Percentiles rank a stretch among this genome's conserved stretches.
Conservation (phyloP, 495 filamentous ascomycete species). For the Penicillium canariense region DNA sequence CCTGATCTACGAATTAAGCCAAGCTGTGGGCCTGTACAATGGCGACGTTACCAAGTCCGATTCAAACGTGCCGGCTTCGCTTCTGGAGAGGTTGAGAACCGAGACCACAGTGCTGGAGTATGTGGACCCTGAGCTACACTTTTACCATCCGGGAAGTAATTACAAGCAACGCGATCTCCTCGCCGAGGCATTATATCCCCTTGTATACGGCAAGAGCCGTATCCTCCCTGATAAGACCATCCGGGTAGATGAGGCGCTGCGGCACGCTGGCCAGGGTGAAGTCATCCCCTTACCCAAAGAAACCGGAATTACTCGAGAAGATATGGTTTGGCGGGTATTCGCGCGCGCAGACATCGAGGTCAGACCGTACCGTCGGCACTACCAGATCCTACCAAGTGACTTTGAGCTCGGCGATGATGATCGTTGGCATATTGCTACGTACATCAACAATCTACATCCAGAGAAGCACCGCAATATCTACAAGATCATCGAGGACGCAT, state of each 20-base stretch:
- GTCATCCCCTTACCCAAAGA: slow-evolving; percentile 26
- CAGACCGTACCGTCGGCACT: slow-evolving; percentile 31
- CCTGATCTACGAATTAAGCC: slow-evolving; percentile 30
- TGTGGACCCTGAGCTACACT: slow-evolving; percentile 12
- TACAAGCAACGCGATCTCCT: slow-evolving; percentile 34
- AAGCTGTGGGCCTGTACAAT: slow-evolving; percentile 36
- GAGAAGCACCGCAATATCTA: slow-evolving; percentile 33
- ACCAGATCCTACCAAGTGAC: slow-evolving; percentile 41
- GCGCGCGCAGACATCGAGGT: slow-evolving; percentile 29
- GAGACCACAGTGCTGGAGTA: slow-evolving; percentile 23
- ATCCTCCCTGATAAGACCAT: slow-evolving; percentile 28
- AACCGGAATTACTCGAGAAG: slow-evolving; percentile 31
- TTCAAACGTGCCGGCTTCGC: slow-evolving; percentile 20
- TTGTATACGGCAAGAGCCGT: slow-evolving; percentile 40
- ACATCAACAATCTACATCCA: slow-evolving; percentile 52
- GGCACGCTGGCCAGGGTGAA: slow-evolving; percentile 28
- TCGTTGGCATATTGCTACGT: slow-evolving; percentile 36
- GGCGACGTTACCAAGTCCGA: slow-evolving; percentile 43
- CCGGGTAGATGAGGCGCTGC: slow-evolving; percentile 27
- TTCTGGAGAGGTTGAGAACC: slow-evolving; percentile 34
- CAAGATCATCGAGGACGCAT: slow-evolving; percentile 39
- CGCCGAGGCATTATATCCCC: slow-evolving; percentile 43
- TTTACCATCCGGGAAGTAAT: slow-evolving; percentile 21
- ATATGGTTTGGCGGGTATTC: slow-evolving; percentile 44
- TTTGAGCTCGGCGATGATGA: slow-evolving; percentile 29